Conservation (phyloP, 371 early-diverging fungal genomes). For the Mortierella sp. region DNA sequence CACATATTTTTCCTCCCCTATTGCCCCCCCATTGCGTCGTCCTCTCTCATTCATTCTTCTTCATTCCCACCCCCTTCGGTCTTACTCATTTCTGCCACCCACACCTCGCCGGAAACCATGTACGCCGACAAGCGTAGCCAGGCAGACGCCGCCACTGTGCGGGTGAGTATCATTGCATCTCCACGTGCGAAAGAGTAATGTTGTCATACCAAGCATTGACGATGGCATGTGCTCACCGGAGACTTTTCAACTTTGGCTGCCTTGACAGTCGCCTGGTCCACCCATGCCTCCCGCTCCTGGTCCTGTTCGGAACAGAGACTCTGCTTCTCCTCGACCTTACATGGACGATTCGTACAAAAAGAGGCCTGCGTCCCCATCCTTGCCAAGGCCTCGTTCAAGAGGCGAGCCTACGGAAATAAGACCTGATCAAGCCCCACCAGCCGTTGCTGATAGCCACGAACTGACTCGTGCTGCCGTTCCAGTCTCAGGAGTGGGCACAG, state of each 20-base stretch:
- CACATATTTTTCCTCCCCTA: no score
- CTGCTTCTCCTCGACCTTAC: constrained; percentile 32
- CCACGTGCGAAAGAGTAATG: no score
- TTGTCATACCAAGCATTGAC: no score
- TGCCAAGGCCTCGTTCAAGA: not conserved
- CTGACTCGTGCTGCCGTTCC: constrained; percentile 7
- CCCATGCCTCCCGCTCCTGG: constrained; percentile 39
- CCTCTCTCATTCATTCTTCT: no score
- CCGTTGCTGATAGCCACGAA: not conserved
- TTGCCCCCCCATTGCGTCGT: no score
- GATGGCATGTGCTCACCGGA: not conserved
- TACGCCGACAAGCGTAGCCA: no score
- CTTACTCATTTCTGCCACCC: no score
- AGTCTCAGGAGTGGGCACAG: not conserved
- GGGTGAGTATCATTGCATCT: no score
- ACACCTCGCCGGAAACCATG: no score
- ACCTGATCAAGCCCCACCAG: constrained; percentile 10
- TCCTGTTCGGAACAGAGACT: constrained; percentile 21
- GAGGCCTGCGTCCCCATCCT: constrained; percentile 1
- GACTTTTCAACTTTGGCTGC: not conserved
- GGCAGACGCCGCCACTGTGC: no score
- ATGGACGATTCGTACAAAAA: constrained; percentile 15
- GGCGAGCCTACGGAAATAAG: no score
- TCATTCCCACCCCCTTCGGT: no score
- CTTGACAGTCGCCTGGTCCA: constrained; percentile 10